A percentile compares a stretch with the other conserved stretches of the same genome.
These are phyloP conservation scores for Zopfochytrium polystomum DNA, from an alignment of 371 early-diverging fungal species.

Conservation along the genomic window DNA sequence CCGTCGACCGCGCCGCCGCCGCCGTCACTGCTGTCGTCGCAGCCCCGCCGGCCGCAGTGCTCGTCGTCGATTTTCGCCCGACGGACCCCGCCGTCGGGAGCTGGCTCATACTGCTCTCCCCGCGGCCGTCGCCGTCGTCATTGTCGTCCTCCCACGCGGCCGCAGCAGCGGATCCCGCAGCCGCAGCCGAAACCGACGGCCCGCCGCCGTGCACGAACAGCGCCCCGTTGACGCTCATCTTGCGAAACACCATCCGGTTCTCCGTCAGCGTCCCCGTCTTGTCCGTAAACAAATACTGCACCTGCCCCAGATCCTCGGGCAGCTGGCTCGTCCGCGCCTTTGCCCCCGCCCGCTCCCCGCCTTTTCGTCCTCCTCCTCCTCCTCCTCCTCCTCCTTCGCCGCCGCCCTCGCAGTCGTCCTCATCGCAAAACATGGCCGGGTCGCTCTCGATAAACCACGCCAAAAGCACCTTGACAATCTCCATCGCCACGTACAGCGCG, in stretches of 20 bases:
- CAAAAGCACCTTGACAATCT: slow-evolving; percentile 56
- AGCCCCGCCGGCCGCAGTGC: not conserved
- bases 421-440: slow-evolving; percentile 81
- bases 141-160: too few relatives aligned
- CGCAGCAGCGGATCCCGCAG: too few relatives aligned
- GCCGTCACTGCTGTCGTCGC: not conserved
- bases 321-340: slow-evolving; percentile 85
- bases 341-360: too few relatives aligned
- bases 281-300: slow-evolving; percentile 94
- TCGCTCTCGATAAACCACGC: slow-evolving; percentile 76
- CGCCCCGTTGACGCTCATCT: slow-evolving; percentile 78
- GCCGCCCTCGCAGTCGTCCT: too few relatives aligned
- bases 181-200: not conserved
- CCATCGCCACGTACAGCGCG: slow-evolving; percentile 96
- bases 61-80: not conserved
- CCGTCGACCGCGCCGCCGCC: not conserved
- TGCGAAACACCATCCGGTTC: slow-evolving; percentile 68
- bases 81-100: not conserved
- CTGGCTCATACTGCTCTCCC: not conserved
- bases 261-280: slow-evolving; percentile 62
- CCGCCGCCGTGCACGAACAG: not conserved
- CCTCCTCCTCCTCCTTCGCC: too few relatives aligned
- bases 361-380: too few relatives aligned
- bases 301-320: slow-evolving; percentile 79
- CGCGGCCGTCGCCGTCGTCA: too few relatives aligned